Percentiles rank a stretch among this genome's conserved stretches.
Conservation (phyloP, 352 stramenopile genomes). For the Phytophthora pistaciae region DNA sequence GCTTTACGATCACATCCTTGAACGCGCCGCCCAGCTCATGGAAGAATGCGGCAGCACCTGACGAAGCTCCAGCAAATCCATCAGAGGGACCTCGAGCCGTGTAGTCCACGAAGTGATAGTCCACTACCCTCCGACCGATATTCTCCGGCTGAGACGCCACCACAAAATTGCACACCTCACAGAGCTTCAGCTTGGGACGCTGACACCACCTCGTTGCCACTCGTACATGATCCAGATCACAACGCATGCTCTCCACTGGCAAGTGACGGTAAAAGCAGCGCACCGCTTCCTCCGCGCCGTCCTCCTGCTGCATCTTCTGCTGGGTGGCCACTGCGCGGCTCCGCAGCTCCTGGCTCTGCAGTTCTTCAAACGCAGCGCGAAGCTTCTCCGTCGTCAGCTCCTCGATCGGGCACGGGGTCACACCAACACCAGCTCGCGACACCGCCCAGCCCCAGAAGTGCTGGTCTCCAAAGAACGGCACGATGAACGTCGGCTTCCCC, state of each 20-base stretch:
- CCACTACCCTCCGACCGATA: slow-evolving; percentile 46
- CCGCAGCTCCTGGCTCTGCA: slow-evolving; percentile 57
- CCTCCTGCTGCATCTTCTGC: slow-evolving; percentile 74
- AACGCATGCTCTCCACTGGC: slow-evolving; percentile 88
- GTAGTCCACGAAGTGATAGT: slow-evolving; percentile 71
- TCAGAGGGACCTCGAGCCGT: slow-evolving; percentile 48
- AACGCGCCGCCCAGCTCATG: slow-evolving; percentile 59
- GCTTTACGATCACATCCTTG: slow-evolving; percentile 62
- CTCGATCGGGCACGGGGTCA: slow-evolving; percentile 80
- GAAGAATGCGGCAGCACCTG: slow-evolving; percentile 55
- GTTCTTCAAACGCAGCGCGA: slow-evolving; percentile 63
- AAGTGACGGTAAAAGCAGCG: slow-evolving; percentile 87
- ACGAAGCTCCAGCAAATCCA: slow-evolving; percentile 43
- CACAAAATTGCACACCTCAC: slow-evolving; percentile 62
- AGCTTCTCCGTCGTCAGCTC: slow-evolving; percentile 84
- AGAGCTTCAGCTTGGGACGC: slow-evolving; percentile 59
- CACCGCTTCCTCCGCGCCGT: slow-evolving; percentile 86
- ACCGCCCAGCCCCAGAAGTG: slow-evolving; percentile 94
- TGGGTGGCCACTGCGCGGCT: slow-evolving; percentile 54
- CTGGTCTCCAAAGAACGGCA: slow-evolving; percentile 96
- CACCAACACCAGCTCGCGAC: slow-evolving; percentile 77
- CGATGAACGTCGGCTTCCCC: slow-evolving; percentile 93
- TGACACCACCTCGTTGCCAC: slow-evolving; percentile 67
- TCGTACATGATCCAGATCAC: slow-evolving; percentile 55
- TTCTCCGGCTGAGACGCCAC: slow-evolving; percentile 52